Evolutionary conservation across 305 asterid genomes (phyloP), one percentile per base, ranked within the genome.

Genomic region (Fraxinus platypoda): DNA sequence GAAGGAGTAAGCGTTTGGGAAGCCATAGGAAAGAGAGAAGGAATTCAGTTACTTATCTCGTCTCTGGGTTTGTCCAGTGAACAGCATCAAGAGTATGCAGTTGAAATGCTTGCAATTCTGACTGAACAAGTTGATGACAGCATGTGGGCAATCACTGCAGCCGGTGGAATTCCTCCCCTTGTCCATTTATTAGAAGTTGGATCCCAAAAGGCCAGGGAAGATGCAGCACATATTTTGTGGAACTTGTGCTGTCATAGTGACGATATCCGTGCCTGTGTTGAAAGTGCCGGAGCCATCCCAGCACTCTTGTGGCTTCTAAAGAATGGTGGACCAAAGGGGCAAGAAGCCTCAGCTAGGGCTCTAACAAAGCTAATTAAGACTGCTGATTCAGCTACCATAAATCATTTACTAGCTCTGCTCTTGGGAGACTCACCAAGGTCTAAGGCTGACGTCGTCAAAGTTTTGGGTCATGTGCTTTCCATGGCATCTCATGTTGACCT

Each of bases 81-180:
- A 83, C 93, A 90, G 33, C 93, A 95, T 85, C 98, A 93, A 89
- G 98, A 95, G 86, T 92, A 87, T 33, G 93, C 95, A 54, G 98
- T 92, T 80, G 92, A 87, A 87, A 84, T 95, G 93, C 92, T 95
- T 59, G 90, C 90, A 25, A 92, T 95, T 83, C 91, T 95, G 78
- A 91, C 91, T n/a, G 91, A 91, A 88, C 94, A 92, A 86, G 91
- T 87, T 83, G 98, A 92, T 80, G 98, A 95, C 88, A 91, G 98
- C 94, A 95, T 91, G 87, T 95, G 98, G 98, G 98, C 98, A 74
- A 91, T 95, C 85, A 95, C 98, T 70, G 97, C 98, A 35, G 97
- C 98, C 57, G 98, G 98, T 76, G 97, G 98, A 81, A 92, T 95
- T 86, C 98, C 98, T 3, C 98, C 98, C 31, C 97, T 95, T 72